These are phyloP conservation scores for Curvularia verruculosa DNA, from an alignment of 2,329 filamentous ascomycete species.

Conservation along the genomic window DNA sequence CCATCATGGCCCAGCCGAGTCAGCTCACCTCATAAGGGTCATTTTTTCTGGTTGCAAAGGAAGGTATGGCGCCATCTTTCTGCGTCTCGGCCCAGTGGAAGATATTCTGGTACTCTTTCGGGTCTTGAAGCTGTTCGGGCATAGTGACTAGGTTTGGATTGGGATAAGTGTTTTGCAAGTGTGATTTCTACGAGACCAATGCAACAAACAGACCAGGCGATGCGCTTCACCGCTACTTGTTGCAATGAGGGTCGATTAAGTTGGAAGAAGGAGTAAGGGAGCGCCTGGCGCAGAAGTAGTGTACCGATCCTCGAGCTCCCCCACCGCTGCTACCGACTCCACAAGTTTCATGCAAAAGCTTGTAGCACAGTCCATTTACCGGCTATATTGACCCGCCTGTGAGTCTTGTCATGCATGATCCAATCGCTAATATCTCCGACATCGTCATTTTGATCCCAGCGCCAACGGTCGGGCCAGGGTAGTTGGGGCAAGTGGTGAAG, in stretches of 20 bases:
- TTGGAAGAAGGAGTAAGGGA: neutral
- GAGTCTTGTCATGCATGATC: neutral
- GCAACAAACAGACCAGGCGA: neutral
- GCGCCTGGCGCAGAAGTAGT: slow-evolving; percentile 10
- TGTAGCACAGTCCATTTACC: slow-evolving; percentile 1
- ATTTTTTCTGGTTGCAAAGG: slow-evolving; percentile 60
- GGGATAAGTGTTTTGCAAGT: neutral
- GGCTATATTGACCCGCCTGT: neutral
- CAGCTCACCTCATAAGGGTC: slow-evolving; percentile 58
- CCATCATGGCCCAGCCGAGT: neutral
- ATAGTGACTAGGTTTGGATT: slow-evolving; percentile 20
- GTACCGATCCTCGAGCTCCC: slow-evolving; percentile 7
- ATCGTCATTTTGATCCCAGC: neutral
- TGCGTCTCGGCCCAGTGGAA: slow-evolving; percentile 65
- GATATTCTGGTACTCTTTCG: slow-evolving; percentile 48
- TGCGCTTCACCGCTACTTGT: neutral
- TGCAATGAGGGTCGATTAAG: neutral
- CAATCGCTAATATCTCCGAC: slow-evolving; percentile 12
- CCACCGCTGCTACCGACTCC: slow-evolving; percentile 19
- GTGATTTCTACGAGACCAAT: slow-evolving; percentile 4
- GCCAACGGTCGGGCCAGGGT: neutral
- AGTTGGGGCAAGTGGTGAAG: neutral
- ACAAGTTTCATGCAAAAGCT: slow-evolving; percentile 11
- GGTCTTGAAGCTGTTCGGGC: slow-evolving; percentile 39
- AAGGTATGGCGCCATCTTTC: slow-evolving; percentile 61